Percentiles rank a stretch among this genome's conserved stretches.
Conservation (phyloP, 768 basidiomycete species). For the Thelephora ganbajun region DNA sequence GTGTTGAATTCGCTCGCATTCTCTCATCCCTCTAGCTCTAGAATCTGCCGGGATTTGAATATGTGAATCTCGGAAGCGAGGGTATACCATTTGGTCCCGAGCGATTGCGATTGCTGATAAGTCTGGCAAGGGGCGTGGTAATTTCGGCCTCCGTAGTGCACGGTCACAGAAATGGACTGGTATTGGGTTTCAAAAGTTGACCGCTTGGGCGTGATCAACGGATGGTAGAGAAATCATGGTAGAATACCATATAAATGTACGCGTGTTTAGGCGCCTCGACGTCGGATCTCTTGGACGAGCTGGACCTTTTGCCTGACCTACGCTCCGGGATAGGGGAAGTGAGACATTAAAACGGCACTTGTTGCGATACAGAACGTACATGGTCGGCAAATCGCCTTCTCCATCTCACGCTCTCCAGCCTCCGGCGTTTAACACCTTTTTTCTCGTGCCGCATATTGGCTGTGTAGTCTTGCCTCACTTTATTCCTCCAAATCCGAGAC, state of each 20-base stretch:
- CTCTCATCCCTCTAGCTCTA: no score
- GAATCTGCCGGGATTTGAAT: not conserved
- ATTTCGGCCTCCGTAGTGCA: not conserved
- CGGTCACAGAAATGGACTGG: constrained; percentile 1
- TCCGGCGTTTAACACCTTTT: constrained; percentile 64
- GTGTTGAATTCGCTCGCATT: no score
- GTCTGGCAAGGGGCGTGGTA: constrained; percentile 2
- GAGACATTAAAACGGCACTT: constrained; percentile 3
- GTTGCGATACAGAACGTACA: constrained; percentile 26
- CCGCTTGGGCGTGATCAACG: not conserved
- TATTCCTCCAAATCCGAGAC: constrained; percentile 43
- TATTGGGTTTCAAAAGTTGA: no score
- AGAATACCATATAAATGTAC: constrained; percentile 3
- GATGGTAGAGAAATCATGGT: constrained; percentile 5
- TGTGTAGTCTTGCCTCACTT: constrained; percentile 35
- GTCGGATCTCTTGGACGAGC: constrained; percentile 65
- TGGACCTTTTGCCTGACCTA: constrained; percentile 78
- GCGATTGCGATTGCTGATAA: not conserved
- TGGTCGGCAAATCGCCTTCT: constrained; percentile 67
- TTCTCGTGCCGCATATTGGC: constrained; percentile 60
- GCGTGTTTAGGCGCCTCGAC: constrained; percentile 43
- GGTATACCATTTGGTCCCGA: no score
- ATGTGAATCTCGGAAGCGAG: not conserved
- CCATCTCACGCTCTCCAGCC: constrained; percentile 67
- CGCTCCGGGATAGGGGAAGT: constrained; percentile 8